phyloP scores from a whole-genome alignment of 345 rosid species.

The Linum lewisii region DNA sequence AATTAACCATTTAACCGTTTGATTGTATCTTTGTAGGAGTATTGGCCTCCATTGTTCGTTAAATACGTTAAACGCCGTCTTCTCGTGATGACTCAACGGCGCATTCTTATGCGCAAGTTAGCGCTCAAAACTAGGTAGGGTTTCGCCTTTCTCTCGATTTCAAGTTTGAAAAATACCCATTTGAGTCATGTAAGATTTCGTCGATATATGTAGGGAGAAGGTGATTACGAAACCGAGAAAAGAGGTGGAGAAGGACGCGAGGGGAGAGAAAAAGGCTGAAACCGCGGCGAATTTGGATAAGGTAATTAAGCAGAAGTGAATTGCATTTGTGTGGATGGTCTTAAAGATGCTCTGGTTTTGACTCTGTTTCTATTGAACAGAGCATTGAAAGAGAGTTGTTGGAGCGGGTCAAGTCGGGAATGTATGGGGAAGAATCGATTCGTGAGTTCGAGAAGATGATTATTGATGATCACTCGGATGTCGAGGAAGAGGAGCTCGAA shows the following conservation, averaged over 20 bases:
- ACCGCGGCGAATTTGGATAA: constrained; percentile 75
- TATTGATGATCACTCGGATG: too few relatives aligned
- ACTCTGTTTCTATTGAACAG: constrained; percentile 37
- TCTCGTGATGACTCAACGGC: constrained; percentile 98
- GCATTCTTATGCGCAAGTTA: constrained; percentile 88
- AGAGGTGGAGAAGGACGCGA: constrained; percentile 48
- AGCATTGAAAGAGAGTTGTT: constrained; percentile 76
- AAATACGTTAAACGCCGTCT: constrained; percentile 84
- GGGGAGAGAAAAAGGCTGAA: constrained; percentile 81
- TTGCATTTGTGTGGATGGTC: background rate
- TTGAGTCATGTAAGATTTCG: too few relatives aligned
- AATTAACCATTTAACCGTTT: constrained; percentile 1
- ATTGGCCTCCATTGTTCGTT: constrained; percentile 83
- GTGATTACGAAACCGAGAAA: constrained; percentile 63
- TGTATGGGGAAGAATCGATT: too few relatives aligned
- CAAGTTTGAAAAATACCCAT: too few relatives aligned
- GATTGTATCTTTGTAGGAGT: constrained; percentile 36
- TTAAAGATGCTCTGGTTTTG: background rate
- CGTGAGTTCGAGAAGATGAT: too few relatives aligned
- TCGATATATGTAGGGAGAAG: constrained; percentile 40
- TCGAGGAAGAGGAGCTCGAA: too few relatives aligned
- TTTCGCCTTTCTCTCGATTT: constrained; percentile 3
- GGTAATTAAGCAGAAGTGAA: constrained; percentile 46
- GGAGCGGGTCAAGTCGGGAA: constrained; percentile 67
- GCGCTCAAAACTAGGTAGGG: constrained; percentile 72